A percentile compares a stretch with the other conserved stretches of the same genome.
These are phyloP conservation scores for Zygosaccharomyces gambellarensis DNA, from an alignment of 805 yeast genomes.

Conservation along the genomic window DNA sequence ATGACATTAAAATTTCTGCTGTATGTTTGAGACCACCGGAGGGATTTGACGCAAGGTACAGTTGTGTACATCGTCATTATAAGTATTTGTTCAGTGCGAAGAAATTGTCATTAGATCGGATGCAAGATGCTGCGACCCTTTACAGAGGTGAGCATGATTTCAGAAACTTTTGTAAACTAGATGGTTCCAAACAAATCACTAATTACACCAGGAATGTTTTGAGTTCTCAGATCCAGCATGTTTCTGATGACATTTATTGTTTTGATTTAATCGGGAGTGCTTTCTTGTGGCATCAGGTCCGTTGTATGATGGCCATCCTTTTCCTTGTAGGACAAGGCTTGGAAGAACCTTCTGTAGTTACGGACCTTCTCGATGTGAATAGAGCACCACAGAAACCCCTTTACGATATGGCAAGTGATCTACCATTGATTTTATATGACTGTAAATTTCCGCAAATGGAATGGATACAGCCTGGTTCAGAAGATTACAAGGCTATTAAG, in stretches of 20 bases:
- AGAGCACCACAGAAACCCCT: constrained; percentile 63
- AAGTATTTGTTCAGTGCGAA: constrained; percentile 65
- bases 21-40: constrained; percentile 78
- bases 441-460: constrained; percentile 69
- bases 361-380: constrained; percentile 53
- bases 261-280: constrained; percentile 84
- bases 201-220: constrained; percentile 66
- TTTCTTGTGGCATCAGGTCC: constrained; percentile 95
- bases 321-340: constrained; percentile 74
- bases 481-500: constrained; percentile 39
- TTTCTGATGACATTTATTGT: constrained; percentile 47
- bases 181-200: constrained; percentile 87
- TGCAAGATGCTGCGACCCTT: constrained; percentile 61
- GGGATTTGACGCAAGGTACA: constrained; percentile 86
- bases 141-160: constrained; percentile 79
- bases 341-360: constrained; percentile 57
- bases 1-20: constrained; percentile 77
- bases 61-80: constrained; percentile 83
- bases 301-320: constrained; percentile 87
- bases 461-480: constrained; percentile 44
- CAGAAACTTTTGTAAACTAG: constrained; percentile 89
- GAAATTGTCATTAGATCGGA: constrained; percentile 55
- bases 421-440: constrained; percentile 81
- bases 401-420: constrained; percentile 85
- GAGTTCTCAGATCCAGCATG: constrained; percentile 43